These are phyloP conservation scores for Chlamydomonas sp. DNA, from an alignment of 139 green algal species.

Conservation along the genomic window DNA sequence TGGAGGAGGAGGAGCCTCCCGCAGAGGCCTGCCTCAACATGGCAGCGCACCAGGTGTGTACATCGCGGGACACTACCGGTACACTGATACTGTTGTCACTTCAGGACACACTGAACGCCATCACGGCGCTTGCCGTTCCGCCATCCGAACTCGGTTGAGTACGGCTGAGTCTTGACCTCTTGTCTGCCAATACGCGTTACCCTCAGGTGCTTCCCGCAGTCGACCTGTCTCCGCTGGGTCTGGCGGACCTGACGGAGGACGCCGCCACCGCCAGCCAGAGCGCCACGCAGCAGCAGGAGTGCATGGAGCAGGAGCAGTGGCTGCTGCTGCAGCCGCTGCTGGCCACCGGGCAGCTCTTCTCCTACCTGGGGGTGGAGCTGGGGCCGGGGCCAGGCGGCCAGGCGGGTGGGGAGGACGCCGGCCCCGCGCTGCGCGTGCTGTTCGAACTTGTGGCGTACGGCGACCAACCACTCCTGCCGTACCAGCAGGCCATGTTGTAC, in stretches of 20 bases:
- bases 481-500: neutral
- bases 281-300: too few relatives aligned
- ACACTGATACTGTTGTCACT: neutral
- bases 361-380: neutral
- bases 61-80: neutral
- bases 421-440: constrained; percentile 9
- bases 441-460: constrained; percentile 1
- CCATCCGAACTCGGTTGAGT: too few relatives aligned
- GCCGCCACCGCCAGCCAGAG: too few relatives aligned
- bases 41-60: neutral
- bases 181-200: neutral
- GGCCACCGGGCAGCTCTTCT: neutral
- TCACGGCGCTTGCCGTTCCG: neutral
- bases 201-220: neutral
- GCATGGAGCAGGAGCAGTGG: neutral
- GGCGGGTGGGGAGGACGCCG: neutral
- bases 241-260: neutral
- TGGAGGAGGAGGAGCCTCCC: too few relatives aligned
- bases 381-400: neutral
- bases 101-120: neutral
- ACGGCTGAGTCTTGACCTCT: too few relatives aligned
- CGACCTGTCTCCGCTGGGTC: constrained; percentile 13
- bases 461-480: neutral
- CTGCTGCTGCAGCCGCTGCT: constrained; percentile 14
- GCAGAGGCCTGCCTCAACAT: too few relatives aligned